phyloP scores from a whole-genome alignment of 192 early-diverging fungal genomes.

The Rhizoclosmatium globosum region DNA sequence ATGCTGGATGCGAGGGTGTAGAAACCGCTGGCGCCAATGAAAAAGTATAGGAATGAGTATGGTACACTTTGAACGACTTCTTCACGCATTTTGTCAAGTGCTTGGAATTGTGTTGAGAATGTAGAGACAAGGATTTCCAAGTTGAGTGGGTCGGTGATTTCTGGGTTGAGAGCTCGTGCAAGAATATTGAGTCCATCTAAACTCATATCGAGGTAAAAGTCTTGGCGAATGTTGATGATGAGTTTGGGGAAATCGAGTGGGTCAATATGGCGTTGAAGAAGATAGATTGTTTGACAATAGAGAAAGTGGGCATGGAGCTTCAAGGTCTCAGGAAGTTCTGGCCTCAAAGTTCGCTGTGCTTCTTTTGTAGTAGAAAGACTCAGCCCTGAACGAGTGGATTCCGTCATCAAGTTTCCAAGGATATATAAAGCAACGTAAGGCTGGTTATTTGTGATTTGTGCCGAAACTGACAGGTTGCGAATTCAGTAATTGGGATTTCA shows the following conservation, averaged over 20 bases:
- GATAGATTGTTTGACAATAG: conserved; percentile 46
- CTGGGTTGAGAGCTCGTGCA: conserved; percentile 13
- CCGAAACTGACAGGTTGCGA: conserved; percentile 37
- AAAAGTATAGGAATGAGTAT: conserved; percentile 11
- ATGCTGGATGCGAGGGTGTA: too few relatives aligned
- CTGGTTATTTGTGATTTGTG: conserved; percentile 12
- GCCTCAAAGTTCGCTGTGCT: background rate
- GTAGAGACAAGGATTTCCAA: background rate
- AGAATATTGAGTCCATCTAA: background rate
- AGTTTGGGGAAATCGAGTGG: conserved; percentile 23
- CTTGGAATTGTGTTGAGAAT: conserved; percentile 20
- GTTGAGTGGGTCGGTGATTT: conserved; percentile 13
- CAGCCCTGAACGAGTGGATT: background rate
- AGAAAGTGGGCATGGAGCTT: conserved; percentile 45
- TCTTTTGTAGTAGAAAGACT: conserved; percentile 2
- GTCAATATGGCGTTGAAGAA: conserved; percentile 39
- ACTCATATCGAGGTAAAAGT: background rate
- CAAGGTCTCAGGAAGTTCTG: conserved; percentile 36
- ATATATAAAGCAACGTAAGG: conserved; percentile 22
- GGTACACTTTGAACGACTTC: conserved; percentile 14
- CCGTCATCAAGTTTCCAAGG: background rate
- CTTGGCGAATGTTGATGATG: conserved; percentile 19
- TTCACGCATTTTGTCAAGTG: conserved; percentile 13
- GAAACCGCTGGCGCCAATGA: conserved; percentile 1
- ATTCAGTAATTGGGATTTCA: background rate